Evolutionary conservation across 768 basidiomycete genomes (phyloP).

Genomic region (Boletus speciosus): DNA sequence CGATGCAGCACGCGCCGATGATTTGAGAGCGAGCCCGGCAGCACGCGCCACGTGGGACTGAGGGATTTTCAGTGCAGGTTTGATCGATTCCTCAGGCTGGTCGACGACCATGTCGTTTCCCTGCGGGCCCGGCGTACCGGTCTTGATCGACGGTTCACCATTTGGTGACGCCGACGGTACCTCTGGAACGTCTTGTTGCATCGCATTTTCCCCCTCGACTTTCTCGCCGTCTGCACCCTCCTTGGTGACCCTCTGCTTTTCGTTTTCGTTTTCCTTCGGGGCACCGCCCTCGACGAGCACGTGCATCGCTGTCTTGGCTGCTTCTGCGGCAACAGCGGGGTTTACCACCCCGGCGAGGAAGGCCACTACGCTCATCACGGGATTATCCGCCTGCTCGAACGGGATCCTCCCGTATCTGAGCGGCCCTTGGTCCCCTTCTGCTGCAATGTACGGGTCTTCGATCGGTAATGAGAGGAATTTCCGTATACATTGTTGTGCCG

Average conservation of each 20-base stretch:
- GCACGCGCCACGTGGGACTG: slow-evolving; percentile 79
- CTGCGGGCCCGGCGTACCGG: slow-evolving; percentile 15
- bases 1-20: slow-evolving; percentile 83
- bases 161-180: slow-evolving; percentile 5
- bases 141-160: slow-evolving; percentile 14
- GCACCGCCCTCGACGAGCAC: slow-evolving; percentile 67
- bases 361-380: slow-evolving; percentile 97
- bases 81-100: slow-evolving; percentile 26
- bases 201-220: slow-evolving; percentile 43
- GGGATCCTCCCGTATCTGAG: slow-evolving; percentile 77
- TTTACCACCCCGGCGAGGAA: slow-evolving; percentile 92
- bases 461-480: slow-evolving; percentile 96
- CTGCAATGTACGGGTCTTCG: slow-evolving; percentile 86
- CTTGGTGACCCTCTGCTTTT: slow-evolving; percentile 27
- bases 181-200: slow-evolving; percentile 31
- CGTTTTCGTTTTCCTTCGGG: slow-evolving; percentile 33
- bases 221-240: slow-evolving; percentile 33
- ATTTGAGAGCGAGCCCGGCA: slow-evolving; percentile 81
- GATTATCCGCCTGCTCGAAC: slow-evolving; percentile 94
- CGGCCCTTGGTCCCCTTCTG: slow-evolving; percentile 72
- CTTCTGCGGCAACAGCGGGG: slow-evolving; percentile 88
- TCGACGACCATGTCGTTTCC: slow-evolving; percentile 50
- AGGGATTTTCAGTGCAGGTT: slow-evolving; percentile 42
- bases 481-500: slow-evolving; percentile 91
- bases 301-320: slow-evolving; percentile 86